These are phyloP conservation scores for Petasospora rhodanensis DNA, from an alignment of 1,139 yeast species.

Conservation along the genomic window DNA sequence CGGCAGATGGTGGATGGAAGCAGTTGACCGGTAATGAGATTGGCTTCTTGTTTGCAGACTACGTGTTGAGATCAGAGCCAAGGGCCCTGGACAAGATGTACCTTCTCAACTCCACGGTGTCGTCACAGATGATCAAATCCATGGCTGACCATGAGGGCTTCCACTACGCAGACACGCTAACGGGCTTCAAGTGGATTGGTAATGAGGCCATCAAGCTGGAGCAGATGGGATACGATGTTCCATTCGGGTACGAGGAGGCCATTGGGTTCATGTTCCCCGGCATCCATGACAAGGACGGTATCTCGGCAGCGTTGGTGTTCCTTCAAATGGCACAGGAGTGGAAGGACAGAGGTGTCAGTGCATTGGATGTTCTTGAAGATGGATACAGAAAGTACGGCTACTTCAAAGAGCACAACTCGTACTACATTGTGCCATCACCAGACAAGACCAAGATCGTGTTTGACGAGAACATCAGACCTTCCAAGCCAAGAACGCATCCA, in stretches of 20 bases:
- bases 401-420: constrained; percentile 82
- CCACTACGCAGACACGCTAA: constrained; percentile 72
- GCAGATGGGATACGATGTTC: constrained; percentile 59
- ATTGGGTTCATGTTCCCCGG: constrained; percentile 87
- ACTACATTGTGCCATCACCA: constrained; percentile 63
- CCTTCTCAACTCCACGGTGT: constrained; percentile 83
- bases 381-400: constrained; percentile 70
- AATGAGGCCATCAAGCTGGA: constrained; percentile 78
- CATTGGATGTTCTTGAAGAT: constrained; percentile 42
- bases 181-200: constrained; percentile 98
- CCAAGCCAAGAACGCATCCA: constrained; percentile 26
- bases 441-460: constrained; percentile 50
- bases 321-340: constrained; percentile 61
- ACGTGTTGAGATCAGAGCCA: too few relatives aligned
- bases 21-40: constrained; percentile 91
- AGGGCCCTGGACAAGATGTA: constrained; percentile 49
- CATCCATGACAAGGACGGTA: constrained; percentile 93
- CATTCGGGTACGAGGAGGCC: constrained; percentile 94
- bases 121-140: constrained; percentile 72
- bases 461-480: constrained; percentile 37
- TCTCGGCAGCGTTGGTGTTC: constrained; percentile 77
- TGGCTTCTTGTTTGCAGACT: constrained; percentile 78
- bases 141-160: constrained; percentile 65
- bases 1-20: constrained; percentile 47
- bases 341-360: constrained; percentile 35